Base-by-base conservation (phyloP, 345 rosid genomes). In the Populus alba region DNA sequence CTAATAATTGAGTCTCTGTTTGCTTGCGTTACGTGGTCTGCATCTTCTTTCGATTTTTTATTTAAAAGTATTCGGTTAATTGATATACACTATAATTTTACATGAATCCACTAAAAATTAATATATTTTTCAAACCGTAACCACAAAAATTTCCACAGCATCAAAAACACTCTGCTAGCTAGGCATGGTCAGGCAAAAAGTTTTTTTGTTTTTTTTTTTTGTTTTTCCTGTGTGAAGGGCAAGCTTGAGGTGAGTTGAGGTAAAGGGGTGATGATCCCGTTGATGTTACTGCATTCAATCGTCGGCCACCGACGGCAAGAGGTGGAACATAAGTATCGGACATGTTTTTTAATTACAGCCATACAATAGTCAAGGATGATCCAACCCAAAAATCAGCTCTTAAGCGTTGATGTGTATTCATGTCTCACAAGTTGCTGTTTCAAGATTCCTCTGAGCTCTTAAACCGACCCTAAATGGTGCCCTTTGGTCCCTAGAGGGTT, bases 261-360 rank as follows among this genome's bases (percentile, higher is more conserved):
- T 67, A 18, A 67, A 35, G 37, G 20, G 29, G 47, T 43, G 23
- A 33, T 4, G 17, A 17, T 47, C 33, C 25, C 7, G 55, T n/a
- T 68, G 39, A 53, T 6, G 10, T 45, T 7, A 45, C 22, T 71
- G 13, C 41, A 8, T 18, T 20, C 38, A 53, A 68, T 61, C 68
- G 45, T 29, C 47, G 65, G 41, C 33, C 69, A 72, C 66, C 69
- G 76, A 72, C 74, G 76, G 55, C 65, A 66, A 15, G 23, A 72
- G 51, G 18, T 16, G 10, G 69, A 10, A 33, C 7, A 53, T 39
- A 45, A 41, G 27, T 13, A 43, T 3, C 12, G 6, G 8, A 22
- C 2, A 27, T 39, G 47, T 23, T 33, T 35, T 33, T 27, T 57
- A 53, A 62, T 62, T 39, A 37, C 57, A 63, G 77, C 77, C 70